Conservation (phyloP, 1,139 yeast genomes). For the Blastobotrys malaysiensis region DNA sequence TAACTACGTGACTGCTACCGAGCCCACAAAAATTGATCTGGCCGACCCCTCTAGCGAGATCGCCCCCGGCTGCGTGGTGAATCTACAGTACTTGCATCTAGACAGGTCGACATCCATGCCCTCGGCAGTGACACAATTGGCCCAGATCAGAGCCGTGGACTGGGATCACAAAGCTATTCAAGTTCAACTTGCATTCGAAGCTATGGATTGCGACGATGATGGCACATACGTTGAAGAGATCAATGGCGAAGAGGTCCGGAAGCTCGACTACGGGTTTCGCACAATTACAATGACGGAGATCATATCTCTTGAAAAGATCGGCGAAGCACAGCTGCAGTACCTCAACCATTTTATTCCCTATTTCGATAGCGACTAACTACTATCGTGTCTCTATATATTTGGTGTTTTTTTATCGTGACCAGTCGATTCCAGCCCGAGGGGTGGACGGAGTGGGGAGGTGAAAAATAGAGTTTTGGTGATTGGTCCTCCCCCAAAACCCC, state of each 20-base stretch:
- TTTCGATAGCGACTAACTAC: no score
- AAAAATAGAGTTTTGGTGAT: neutral
- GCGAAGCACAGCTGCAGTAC: neutral
- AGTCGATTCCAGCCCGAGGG: neutral
- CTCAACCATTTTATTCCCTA: neutral
- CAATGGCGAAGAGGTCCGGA: neutral
- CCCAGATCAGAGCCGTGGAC: neutral
- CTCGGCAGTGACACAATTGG: neutral
- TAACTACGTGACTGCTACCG: neutral
- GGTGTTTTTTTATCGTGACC: neutral
- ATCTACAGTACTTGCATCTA: neutral
- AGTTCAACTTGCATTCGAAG: neutral
- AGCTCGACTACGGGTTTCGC: neutral
- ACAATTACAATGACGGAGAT: neutral
- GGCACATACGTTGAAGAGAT: neutral
- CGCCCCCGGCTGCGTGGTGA: neutral
- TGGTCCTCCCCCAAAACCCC: neutral
- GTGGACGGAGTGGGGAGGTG: neutral
- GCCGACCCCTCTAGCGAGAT: neutral
- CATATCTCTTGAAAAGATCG: neutral
- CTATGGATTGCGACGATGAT: neutral
- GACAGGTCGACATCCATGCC: neutral
- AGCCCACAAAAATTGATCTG: neutral
- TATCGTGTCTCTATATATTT: no score
- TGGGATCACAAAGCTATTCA: neutral